These are phyloP conservation scores for Magnaporthales sp. DNA, from an alignment of 2,329 filamentous ascomycete species.

Conservation along the genomic window DNA sequence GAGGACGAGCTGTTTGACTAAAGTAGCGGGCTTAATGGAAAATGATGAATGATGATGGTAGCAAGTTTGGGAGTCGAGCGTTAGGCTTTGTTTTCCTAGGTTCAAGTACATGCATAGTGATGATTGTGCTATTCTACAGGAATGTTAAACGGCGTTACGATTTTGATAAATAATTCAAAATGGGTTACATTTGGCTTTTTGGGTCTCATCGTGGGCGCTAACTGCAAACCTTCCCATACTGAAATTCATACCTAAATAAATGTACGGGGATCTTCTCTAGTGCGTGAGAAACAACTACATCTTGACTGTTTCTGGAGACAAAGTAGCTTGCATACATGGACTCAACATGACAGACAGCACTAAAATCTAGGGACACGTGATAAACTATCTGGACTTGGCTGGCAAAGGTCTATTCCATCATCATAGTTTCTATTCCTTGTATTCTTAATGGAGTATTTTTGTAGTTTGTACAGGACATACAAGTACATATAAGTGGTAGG, in stretches of 20 bases:
- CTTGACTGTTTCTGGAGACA: not conserved
- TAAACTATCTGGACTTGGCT: not conserved
- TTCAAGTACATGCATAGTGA: not conserved
- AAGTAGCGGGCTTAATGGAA: not conserved
- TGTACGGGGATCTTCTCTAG: not conserved
- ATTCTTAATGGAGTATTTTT: not conserved
- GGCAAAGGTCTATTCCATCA: not conserved
- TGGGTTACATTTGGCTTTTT: not conserved
- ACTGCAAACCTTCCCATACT: too few species aligned
- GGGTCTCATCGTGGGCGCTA: too few species aligned
- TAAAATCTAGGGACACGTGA: too few species aligned
- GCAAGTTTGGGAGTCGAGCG: not conserved
- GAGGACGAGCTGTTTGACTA: slow-evolving; percentile 32
- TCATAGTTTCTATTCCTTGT: not conserved
- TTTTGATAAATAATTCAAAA: not conserved
- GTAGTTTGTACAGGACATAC: not conserved
- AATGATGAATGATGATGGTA: slow-evolving; percentile 1
- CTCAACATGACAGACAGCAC: not conserved
- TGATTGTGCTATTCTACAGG: not conserved
- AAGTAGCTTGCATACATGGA: not conserved
- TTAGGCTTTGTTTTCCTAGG: not conserved
- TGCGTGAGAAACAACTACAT: not conserved
- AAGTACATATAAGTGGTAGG: not conserved
- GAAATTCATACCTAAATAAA: too few species aligned
- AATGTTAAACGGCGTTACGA: not conserved